Percentiles rank a stretch among this genome's conserved stretches.
Evolutionary conservation across 2,329 filamentous ascomycete species (phyloP).

Genomic region (Fusarium floridanum): DNA sequence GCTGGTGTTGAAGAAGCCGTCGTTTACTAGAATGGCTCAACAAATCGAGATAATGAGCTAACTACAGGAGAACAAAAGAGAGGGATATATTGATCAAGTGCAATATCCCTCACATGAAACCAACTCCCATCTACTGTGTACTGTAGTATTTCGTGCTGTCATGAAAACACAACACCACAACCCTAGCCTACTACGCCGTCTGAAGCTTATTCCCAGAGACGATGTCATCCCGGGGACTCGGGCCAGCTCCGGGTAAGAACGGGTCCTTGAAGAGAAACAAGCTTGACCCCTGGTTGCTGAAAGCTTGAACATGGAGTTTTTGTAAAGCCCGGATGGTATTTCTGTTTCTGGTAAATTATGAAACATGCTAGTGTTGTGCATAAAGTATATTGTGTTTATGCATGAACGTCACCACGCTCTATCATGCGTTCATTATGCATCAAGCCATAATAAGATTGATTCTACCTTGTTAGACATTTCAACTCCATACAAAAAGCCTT

Average conservation of each 20-base stretch:
- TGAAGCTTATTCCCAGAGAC: not conserved
- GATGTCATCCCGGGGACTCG: not conserved
- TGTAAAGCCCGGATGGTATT: not conserved
- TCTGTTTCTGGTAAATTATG: not conserved
- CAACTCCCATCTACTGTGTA: not conserved
- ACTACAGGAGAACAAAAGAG: not conserved
- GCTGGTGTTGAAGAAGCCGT: not conserved
- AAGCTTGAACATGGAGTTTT: not conserved
- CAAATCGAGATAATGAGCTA: not conserved
- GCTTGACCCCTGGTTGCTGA: not conserved
- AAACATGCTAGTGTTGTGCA: not conserved
- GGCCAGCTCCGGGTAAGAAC: not conserved
- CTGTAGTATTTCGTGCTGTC: not conserved
- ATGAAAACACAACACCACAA: not conserved
- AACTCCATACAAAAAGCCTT: not conserved
- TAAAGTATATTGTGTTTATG: not conserved
- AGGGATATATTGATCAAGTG: not conserved
- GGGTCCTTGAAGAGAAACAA: not conserved
- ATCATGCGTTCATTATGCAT: not conserved
- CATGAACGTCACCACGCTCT: not conserved
- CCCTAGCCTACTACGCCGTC: not conserved
- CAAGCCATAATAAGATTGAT: not conserved
- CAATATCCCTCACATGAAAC: not conserved
- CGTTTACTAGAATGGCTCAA: not conserved
- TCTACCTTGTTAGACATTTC: not conserved